phyloP scores from a whole-genome alignment of 768 basidiomycete species.

The Hirschioporus abietinus region DNA sequence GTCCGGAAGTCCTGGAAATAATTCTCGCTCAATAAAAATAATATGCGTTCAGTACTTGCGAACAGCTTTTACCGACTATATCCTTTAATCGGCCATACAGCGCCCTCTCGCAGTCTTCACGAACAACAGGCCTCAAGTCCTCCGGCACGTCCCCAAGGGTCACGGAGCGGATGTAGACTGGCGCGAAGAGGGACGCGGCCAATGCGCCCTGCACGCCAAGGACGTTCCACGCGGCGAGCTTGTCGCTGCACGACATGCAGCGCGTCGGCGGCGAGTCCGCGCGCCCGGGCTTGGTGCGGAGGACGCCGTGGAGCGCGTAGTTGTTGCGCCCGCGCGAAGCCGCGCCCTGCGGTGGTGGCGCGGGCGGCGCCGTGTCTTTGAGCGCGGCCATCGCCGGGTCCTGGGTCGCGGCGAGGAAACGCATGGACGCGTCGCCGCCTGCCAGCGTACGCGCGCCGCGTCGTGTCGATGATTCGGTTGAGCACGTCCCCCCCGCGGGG shows the following conservation, averaged over 20 bases:
- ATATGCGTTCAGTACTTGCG: background rate
- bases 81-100: constrained; percentile 51
- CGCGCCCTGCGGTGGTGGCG: constrained; percentile 26
- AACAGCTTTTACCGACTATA: constrained; percentile 33
- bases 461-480: too few relatives aligned
- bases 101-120: constrained; percentile 63
- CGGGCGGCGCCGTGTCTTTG: constrained; percentile 44
- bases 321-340: constrained; percentile 75
- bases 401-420: constrained; percentile 69
- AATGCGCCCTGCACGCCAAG: constrained; percentile 86
- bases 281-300: constrained; percentile 93
- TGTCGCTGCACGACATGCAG: constrained; percentile 93
- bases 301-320: constrained; percentile 65
- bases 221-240: constrained; percentile 83
- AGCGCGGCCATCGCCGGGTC: constrained; percentile 65
- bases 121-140: constrained; percentile 34
- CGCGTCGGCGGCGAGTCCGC: constrained; percentile 80
- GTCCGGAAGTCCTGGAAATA: constrained; percentile 35
- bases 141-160: constrained; percentile 67
- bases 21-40: background rate
- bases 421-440: constrained; percentile 91
- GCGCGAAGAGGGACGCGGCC: constrained; percentile 45
- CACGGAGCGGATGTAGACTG: constrained; percentile 60
- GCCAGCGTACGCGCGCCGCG: constrained; percentile 5
- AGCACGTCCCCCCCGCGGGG: too few relatives aligned